A percentile compares a stretch with the other conserved stretches of the same genome.
These are phyloP conservation scores for Postia placenta DNA, from an alignment of 768 basidiomycete genomes.

Conservation along the genomic window DNA sequence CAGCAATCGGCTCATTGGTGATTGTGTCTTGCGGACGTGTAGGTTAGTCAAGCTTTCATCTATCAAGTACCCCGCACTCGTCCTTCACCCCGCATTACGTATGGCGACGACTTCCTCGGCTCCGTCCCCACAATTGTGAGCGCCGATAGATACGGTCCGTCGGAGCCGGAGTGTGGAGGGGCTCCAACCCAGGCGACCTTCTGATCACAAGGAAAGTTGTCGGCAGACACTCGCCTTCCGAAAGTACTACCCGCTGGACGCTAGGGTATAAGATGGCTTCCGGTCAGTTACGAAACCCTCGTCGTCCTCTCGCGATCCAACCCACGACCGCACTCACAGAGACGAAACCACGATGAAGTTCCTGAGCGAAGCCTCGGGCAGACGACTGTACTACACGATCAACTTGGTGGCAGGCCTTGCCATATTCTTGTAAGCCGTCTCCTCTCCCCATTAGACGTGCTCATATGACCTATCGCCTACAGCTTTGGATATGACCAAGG, in stretches of 20 bases:
- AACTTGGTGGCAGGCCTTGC: conserved; percentile 26
- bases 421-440: conserved; percentile 26
- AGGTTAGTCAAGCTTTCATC: no score
- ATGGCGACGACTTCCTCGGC: no score
- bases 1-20: no score
- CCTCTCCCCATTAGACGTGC: not conserved
- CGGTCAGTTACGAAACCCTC: not conserved
- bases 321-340: not conserved
- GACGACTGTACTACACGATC: conserved; percentile 25
- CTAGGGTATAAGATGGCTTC: not conserved
- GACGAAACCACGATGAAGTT: not conserved
- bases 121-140: not conserved
- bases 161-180: not conserved
- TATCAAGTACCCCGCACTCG: no score
- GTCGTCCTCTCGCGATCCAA: not conserved
- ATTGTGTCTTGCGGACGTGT: no score
- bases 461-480: not conserved
- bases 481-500: conserved; percentile 46
- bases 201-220: not conserved
- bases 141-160: not conserved
- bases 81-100: no score
- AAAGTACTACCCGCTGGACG: not conserved
- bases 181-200: not conserved
- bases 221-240: not conserved
- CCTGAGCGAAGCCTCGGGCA: conserved; percentile 8